Evolutionary conservation across 768 basidiomycete species (phyloP), one percentile per base, ranked within the genome.

Genomic region (Mycena pura): DNA sequence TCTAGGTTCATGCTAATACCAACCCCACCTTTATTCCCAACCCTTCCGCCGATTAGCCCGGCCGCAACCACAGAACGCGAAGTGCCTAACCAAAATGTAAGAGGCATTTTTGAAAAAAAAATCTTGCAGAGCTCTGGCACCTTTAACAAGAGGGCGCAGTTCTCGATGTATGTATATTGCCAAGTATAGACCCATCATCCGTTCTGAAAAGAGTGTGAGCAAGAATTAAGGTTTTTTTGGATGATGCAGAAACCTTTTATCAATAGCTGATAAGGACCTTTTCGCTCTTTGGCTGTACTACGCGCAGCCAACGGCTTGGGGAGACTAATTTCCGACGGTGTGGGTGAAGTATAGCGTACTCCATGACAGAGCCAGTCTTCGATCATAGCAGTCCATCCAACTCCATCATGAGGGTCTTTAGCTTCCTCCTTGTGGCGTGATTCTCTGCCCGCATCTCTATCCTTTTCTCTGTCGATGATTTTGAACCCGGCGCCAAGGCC

Each of bases 1-100:
- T 86, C 87, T 19, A 98, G 78, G 65, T 94, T 89, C 41, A 96
- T 74, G 60, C 90, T 92, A 63, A 97, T 89, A n/a, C 93, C 95
- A 24, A 96, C 92, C 15, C 91, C 93, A 1, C 96, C 86, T 71
- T 98, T 98, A 72, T 98, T 98, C 6, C 96, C 96, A 2, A 97
- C 82, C 45, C 96, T 78, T 0, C 96, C 96, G 3, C 93, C 93
- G 25, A 96, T 92, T 22, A 97, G 78, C 5, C 96, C 96, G 15
- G 96, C 86, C 1, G 95, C 90, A 1, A 98, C 96, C 19, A 87
- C 86, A 14, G 90, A 89, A 65, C 89, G 91, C 5, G 92, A 93
- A 13, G 82, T 85, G 15, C 90, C 91, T 90, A 54, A 10, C 28
- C 24, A 21, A 19, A 48, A 17, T 31, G 14, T 71, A 44, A 68